phyloP scores from a whole-genome alignment of 805 yeast genomes.

The Barnettozyma californica region DNA sequence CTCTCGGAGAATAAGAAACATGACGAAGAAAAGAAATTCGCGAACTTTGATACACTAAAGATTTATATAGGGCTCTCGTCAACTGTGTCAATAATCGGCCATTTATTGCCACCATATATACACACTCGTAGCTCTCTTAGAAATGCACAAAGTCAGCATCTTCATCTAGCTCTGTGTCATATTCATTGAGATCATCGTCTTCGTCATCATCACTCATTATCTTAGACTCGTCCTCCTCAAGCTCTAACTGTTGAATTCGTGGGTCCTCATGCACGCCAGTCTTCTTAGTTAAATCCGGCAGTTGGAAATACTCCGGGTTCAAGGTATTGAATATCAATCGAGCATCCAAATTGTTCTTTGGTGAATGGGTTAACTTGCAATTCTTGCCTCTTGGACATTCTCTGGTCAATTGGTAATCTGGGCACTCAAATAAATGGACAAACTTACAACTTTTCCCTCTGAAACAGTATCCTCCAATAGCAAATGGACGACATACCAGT shows the following conservation, averaged over 20 bases:
- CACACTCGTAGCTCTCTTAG: slow-evolving; percentile 1
- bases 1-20: slow-evolving; percentile 3
- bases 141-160: slow-evolving; percentile 26
- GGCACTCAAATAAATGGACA: slow-evolving; percentile 59
- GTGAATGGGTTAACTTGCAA: slow-evolving; percentile 51
- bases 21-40: not conserved
- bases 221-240: slow-evolving; percentile 12
- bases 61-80: not conserved
- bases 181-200: slow-evolving; percentile 21
- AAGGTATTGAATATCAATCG: slow-evolving; percentile 20
- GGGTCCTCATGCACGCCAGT: slow-evolving; percentile 18
- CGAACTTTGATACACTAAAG: not conserved
- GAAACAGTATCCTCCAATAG: slow-evolving; percentile 64
- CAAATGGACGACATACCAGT: slow-evolving; percentile 60
- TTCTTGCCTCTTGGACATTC: slow-evolving; percentile 46
- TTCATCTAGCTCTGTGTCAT: slow-evolving; percentile 12
- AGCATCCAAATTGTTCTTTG: slow-evolving; percentile 23
- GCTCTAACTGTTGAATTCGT: slow-evolving; percentile 19
- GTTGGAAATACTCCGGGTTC: slow-evolving; percentile 15
- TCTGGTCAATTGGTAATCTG: slow-evolving; percentile 62
- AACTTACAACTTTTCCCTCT: slow-evolving; percentile 53
- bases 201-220: slow-evolving; percentile 20
- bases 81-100: not conserved
- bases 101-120: not conserved
- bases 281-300: slow-evolving; percentile 20